A percentile compares a stretch with the other conserved stretches of the same genome.
phyloP scores from a whole-genome alignment of 2,329 filamentous ascomycete species.

The Ceratocystis huliohia region DNA sequence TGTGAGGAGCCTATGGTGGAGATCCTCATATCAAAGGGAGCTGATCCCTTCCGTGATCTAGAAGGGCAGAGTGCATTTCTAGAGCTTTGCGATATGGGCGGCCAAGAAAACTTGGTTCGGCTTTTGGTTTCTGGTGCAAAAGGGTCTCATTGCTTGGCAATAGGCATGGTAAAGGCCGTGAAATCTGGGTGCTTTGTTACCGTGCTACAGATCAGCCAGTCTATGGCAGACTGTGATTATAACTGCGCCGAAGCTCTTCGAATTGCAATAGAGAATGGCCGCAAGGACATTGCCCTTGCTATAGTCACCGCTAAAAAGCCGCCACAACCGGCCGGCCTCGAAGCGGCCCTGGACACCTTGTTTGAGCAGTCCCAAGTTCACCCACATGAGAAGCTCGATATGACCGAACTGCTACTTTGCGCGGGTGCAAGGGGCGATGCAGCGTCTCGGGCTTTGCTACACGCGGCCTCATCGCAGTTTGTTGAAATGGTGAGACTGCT shows the following conservation, averaged over 20 bases:
- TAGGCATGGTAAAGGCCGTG: constrained; percentile 40
- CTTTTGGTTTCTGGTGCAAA: constrained; percentile 40
- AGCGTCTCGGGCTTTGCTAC: constrained; percentile 37
- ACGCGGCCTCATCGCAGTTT: constrained; percentile 38
- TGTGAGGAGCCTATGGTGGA: constrained; percentile 35
- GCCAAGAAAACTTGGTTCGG: constrained; percentile 35
- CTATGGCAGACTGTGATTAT: constrained; percentile 41
- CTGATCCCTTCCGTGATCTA: constrained; percentile 34
- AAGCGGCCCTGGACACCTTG: constrained; percentile 39
- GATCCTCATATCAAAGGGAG: constrained; percentile 40
- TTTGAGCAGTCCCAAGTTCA: constrained; percentile 36
- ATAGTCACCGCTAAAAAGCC: constrained; percentile 42
- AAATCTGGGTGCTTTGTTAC: constrained; percentile 38
- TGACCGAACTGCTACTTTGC: constrained; percentile 45
- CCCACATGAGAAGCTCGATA: constrained; percentile 37
- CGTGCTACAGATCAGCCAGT: constrained; percentile 39
- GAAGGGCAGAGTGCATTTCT: constrained; percentile 44
- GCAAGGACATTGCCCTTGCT: constrained; percentile 43
- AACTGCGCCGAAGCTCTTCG: constrained; percentile 41
- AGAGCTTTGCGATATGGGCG: constrained; percentile 36
- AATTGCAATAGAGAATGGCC: constrained; percentile 35
- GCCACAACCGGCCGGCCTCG: constrained; percentile 36
- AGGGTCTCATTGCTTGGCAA: constrained; percentile 33
- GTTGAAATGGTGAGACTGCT: constrained; percentile 44
- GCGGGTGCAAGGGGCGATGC: constrained; percentile 43